phyloP scores from a whole-genome alignment of 129 eudicot genomes.

The Lonicera japonica region DNA sequence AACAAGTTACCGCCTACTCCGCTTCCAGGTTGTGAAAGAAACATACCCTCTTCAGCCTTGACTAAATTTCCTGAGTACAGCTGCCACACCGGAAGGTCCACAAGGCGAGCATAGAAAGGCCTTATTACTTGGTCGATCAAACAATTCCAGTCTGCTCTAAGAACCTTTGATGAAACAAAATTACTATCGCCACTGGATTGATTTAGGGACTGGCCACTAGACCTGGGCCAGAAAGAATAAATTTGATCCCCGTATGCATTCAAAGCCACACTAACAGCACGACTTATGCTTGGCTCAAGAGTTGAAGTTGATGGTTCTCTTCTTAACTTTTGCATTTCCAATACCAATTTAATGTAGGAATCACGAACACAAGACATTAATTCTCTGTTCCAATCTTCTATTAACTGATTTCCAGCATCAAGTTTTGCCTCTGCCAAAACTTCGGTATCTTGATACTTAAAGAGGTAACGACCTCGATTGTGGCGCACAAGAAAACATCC shows the following conservation, averaged over 20 bases:
- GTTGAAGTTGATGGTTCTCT: conserved; percentile 56
- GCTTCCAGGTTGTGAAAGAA: conserved; percentile 87
- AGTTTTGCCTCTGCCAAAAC: conserved; percentile 41
- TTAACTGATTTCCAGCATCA: conserved; percentile 88
- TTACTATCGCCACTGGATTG: conserved; percentile 24
- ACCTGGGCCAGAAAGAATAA: conserved; percentile 91
- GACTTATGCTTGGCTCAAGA: conserved; percentile 53
- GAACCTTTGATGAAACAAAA: conserved; percentile 19
- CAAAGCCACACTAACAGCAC: conserved; percentile 46
- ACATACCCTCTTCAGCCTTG: conserved; percentile 97
- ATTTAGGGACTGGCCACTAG: conserved; percentile 26
- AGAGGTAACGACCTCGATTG: conserved; percentile 86
- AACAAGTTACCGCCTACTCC: conserved; percentile 74
- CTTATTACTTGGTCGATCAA: conserved; percentile 70
- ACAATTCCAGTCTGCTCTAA: conserved; percentile 78
- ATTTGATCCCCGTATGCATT: conserved; percentile 58
- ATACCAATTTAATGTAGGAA: conserved; percentile 69
- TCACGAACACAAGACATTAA: conserved; percentile 95
- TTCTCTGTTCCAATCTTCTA: conserved; percentile 97
- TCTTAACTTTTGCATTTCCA: conserved; percentile 79
- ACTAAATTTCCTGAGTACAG: conserved; percentile 85
- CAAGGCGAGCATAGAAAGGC: conserved; percentile 84
- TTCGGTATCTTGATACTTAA: conserved; percentile 60
- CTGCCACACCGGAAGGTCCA: conserved; percentile 95
- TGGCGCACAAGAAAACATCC: conserved; percentile 97